Conservation (phyloP, 1,284 basidiomycete genomes). For the Golubevia pallescens region DNA sequence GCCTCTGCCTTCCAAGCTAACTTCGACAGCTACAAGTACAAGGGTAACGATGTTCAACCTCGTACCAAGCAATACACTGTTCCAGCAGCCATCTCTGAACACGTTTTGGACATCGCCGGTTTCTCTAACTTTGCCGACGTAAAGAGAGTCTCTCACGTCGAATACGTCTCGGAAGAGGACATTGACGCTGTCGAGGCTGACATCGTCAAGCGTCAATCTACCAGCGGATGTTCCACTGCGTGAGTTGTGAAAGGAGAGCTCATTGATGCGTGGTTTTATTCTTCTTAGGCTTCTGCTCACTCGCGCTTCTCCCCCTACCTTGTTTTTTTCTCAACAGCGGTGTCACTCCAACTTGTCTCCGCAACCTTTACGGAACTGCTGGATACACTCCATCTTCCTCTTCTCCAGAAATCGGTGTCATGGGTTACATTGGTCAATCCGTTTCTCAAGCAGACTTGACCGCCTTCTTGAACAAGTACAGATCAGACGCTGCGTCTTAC, state of each 20-base stretch:
- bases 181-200: not conserved
- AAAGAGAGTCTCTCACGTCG: conserved; percentile 1
- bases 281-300: not conserved
- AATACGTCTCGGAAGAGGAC: not conserved
- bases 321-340: not conserved
- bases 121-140: conserved; percentile 1
- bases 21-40: conserved; percentile 5
- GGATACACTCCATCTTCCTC: conserved; percentile 5
- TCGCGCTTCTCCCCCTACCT: not conserved
- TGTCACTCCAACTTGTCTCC: not conserved
- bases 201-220: not conserved
- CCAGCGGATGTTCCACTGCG: conserved; percentile 6
- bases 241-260: not conserved
- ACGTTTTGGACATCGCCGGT: not conserved
- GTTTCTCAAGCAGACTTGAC: conserved; percentile 2
- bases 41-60: conserved; percentile 2
- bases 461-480: conserved; percentile 8
- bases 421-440: conserved; percentile 14
- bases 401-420: conserved; percentile 10
- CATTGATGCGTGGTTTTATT: not conserved
- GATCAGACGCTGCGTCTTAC: conserved; percentile 1
- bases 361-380: conserved; percentile 8
- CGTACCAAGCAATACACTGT: conserved; percentile 10
- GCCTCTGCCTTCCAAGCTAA: conserved; percentile 5
- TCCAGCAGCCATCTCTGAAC: conserved; percentile 1